These are phyloP conservation scores for Dothideomycetes sp. DNA, from an alignment of 2,329 filamentous ascomycete species.

Conservation along the genomic window DNA sequence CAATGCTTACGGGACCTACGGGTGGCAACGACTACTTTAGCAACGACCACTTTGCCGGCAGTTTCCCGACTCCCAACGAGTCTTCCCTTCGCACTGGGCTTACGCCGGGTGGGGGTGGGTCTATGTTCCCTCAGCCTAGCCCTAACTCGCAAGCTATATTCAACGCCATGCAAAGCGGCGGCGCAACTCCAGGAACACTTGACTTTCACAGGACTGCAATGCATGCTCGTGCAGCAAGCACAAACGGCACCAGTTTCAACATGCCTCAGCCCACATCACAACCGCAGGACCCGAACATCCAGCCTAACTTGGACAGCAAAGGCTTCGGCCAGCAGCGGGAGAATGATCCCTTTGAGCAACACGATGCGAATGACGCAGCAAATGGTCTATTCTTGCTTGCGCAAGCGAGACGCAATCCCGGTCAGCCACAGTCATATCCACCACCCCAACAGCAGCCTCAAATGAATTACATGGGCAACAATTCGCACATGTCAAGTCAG, in stretches of 20 bases:
- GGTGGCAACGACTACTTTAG: conserved; percentile 67
- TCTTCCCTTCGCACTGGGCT: conserved; percentile 83
- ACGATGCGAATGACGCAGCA: conserved; percentile 85
- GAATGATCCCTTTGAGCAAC: conserved; percentile 65
- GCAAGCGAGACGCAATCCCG: conserved; percentile 51
- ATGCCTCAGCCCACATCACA: conserved; percentile 30
- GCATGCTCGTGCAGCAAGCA: conserved; percentile 55
- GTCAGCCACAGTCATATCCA: conserved; percentile 34
- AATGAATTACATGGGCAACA: conserved; percentile 21
- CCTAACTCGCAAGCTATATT: conserved; percentile 78
- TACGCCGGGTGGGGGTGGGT: conserved; percentile 88
- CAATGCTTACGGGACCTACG: conserved; percentile 82
- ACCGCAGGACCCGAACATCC: conserved; percentile 28
- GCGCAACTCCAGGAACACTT: conserved; percentile 77
- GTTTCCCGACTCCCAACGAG: conserved; percentile 93
- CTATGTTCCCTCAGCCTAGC: conserved; percentile 90
- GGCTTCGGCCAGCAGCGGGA: conserved; percentile 21
- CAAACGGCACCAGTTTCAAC: conserved; percentile 26
- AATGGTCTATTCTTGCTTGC: conserved; percentile 90
- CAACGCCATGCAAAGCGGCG: conserved; percentile 66
- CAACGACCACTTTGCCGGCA: conserved; percentile 67
- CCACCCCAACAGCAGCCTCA: conserved; percentile 27
- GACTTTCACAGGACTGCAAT: conserved; percentile 93
- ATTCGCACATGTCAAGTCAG: conserved; percentile 35
- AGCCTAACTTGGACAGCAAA: conserved; percentile 15